Evolutionary conservation across 2,329 filamentous ascomycete genomes (phyloP), one percentile per base, ranked within the genome.

Genomic region (Aspergillus transmontanensis): DNA sequence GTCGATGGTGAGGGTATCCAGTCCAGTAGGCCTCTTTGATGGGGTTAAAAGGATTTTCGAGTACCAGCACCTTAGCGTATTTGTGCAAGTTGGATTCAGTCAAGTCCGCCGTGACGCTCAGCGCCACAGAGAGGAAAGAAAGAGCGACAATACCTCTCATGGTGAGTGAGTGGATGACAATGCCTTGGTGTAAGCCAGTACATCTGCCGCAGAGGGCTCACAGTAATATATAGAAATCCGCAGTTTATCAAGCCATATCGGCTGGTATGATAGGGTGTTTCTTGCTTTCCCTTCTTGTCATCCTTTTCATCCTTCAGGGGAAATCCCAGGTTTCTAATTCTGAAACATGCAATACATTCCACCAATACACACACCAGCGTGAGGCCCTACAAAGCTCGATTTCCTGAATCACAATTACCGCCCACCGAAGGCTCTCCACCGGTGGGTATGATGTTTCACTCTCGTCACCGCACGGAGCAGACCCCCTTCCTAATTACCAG

Each of bases 21-120:
- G 86, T 88, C 86, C 86, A 88, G 80, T 89, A 89, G 10, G 85
- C 82, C 21, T 81, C 80, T 72, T 86, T 85, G 67, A 88, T 79
- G 6, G 86, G 85, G 69, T 86, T 83, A 75, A 88, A 88, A 39
- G 79, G 76, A 65, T 76, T 76, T 32, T 80, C 77, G n/a, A 88
- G 79, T 34, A 80, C 76, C 57, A 87, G 71, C 57, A 76, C 73
- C 66, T 81, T 78, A 58, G 78, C 74, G 56, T 79, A 74, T 51
- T 76, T 81, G 66, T 79, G 72, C 21, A 82, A 72, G 54, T 68
- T 68, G 19, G 70, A 69, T 30, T 61, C 61, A 30, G 66, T 63
- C 36, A 74, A 59, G 32, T 60, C 67, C 53, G 70, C 64, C 10
- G 66, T 60, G 50, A 66, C 68, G 60, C 65, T 65, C 68, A 70